These are phyloP conservation scores for Candida insectorum DNA, from an alignment of 805 yeast species.

Conservation along the genomic window DNA sequence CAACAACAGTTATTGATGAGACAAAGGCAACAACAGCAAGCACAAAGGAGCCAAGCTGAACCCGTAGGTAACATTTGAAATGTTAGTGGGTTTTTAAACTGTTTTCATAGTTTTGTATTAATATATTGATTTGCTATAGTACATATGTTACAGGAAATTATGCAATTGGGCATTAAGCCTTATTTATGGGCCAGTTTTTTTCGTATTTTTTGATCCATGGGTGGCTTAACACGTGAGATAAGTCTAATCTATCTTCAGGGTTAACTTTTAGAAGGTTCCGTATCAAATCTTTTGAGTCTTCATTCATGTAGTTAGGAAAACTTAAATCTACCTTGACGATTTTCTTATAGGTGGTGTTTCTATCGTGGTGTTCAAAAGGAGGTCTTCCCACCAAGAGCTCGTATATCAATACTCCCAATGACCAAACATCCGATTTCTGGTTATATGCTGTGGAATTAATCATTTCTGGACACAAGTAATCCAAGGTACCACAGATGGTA, in stretches of 20 bases:
- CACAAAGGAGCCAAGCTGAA: slow-evolving; percentile 1
- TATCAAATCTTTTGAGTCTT: slow-evolving; percentile 78
- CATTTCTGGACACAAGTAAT: slow-evolving; percentile 94
- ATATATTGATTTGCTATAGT: not conserved
- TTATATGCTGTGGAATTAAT: slow-evolving; percentile 81
- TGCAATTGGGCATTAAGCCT: not conserved
- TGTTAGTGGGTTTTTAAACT: not conserved
- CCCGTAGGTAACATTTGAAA: not conserved
- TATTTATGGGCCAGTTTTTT: slow-evolving; percentile 2
- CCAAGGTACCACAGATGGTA: slow-evolving; percentile 93
- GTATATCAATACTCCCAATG: slow-evolving; percentile 81
- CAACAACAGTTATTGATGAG: slow-evolving; percentile 30
- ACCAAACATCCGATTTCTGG: slow-evolving; percentile 83
- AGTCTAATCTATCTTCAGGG: slow-evolving; percentile 61
- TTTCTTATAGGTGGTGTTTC: slow-evolving; percentile 73
- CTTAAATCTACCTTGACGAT: slow-evolving; percentile 74
- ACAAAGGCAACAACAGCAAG: slow-evolving; percentile 26
- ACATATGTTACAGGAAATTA: too few species aligned
- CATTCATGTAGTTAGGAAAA: slow-evolving; percentile 67
- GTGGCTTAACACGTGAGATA: slow-evolving; percentile 64
- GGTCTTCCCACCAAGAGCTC: slow-evolving; percentile 87
- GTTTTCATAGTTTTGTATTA: not conserved
- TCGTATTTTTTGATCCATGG: slow-evolving; percentile 76
- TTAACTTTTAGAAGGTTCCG: slow-evolving; percentile 58
- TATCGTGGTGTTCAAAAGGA: slow-evolving; percentile 83